Conservation (phyloP, 768 basidiomycete species). For the Mycena maculata region DNA sequence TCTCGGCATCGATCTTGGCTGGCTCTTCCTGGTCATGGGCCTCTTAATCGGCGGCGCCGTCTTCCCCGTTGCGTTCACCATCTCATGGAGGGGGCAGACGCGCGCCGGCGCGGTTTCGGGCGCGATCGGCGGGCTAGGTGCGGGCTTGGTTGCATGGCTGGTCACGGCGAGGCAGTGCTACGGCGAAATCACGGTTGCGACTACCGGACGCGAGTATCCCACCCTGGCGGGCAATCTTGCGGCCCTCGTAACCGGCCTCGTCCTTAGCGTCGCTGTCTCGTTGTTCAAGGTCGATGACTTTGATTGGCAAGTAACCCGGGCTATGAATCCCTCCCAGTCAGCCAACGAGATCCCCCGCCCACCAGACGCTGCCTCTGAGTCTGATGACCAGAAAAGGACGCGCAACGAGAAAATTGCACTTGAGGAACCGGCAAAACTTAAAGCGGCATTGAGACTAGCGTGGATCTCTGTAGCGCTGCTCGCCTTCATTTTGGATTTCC, state of each 20-base stretch:
- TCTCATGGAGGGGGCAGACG: slow-evolving; percentile 47
- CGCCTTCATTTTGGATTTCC: slow-evolving; percentile 16
- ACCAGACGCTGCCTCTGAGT: not conserved
- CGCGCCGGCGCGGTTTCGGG: slow-evolving; percentile 46
- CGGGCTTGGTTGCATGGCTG: slow-evolving; percentile 52
- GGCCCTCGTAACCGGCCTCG: slow-evolving; percentile 11
- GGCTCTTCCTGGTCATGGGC: slow-evolving; percentile 29
- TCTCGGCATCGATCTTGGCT: slow-evolving; percentile 21
- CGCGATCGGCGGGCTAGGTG: slow-evolving; percentile 45
- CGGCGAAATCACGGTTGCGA: slow-evolving; percentile 36
- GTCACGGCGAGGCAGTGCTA: slow-evolving; percentile 41
- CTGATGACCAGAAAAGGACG: slow-evolving; percentile 17
- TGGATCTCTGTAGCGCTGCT: slow-evolving; percentile 15
- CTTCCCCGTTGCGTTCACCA: slow-evolving; percentile 18
- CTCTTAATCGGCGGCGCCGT: slow-evolving; percentile 27
- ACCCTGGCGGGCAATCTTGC: slow-evolving; percentile 26
- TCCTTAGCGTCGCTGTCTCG: slow-evolving; percentile 13
- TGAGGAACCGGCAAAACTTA: slow-evolving; percentile 16
- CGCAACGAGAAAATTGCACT: not conserved
- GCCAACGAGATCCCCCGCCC: not conserved
- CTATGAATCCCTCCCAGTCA: slow-evolving; percentile 4
- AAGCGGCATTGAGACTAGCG: slow-evolving; percentile 1
- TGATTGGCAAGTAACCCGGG: slow-evolving; percentile 22
- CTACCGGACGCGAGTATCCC: slow-evolving; percentile 26
- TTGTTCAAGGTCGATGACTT: slow-evolving; percentile 7